Evolutionary conservation across 495 filamentous ascomycete species (phyloP).

Genomic region (Penicillium goetzii): DNA sequence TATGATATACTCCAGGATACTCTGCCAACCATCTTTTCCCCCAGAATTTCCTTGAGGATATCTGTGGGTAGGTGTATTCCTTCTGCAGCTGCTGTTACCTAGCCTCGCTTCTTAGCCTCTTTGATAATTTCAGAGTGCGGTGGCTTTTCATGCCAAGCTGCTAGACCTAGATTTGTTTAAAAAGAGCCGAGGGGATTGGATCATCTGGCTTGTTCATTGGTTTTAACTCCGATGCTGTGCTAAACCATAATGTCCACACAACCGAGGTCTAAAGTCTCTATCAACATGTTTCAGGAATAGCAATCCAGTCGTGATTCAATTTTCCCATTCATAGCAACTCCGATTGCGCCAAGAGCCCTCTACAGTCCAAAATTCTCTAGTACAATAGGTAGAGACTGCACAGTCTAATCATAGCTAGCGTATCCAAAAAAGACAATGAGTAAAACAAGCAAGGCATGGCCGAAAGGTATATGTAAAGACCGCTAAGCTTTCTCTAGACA

Average conservation of each 20-base stretch:
- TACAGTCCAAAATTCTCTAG: not conserved
- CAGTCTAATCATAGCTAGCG: not conserved
- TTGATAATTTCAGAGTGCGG: too few species aligned
- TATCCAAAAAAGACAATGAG: not conserved
- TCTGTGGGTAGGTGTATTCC: too few species aligned
- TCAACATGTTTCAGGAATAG: not conserved
- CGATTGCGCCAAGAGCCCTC: not conserved
- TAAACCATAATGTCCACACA: too few species aligned
- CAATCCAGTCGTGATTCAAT: not conserved
- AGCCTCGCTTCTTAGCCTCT: too few species aligned
- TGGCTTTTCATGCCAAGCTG: not conserved
- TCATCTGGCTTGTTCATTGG: not conserved
- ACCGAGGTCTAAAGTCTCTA: too few species aligned
- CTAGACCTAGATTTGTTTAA: not conserved
- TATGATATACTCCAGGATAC: too few species aligned
- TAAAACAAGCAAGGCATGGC: not conserved
- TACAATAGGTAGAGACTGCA: not conserved
- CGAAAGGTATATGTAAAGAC: conserved; percentile 23
- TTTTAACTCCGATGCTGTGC: too few species aligned
- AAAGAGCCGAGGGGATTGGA: not conserved
- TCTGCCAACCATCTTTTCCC: too few species aligned
- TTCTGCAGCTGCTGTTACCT: too few species aligned
- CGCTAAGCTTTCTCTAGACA: conserved; percentile 20
- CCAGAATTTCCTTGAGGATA: too few species aligned
- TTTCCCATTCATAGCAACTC: not conserved